Base-by-base conservation (phyloP, 164 flowering plant genomes). In the Umbilicus rupestris region DNA sequence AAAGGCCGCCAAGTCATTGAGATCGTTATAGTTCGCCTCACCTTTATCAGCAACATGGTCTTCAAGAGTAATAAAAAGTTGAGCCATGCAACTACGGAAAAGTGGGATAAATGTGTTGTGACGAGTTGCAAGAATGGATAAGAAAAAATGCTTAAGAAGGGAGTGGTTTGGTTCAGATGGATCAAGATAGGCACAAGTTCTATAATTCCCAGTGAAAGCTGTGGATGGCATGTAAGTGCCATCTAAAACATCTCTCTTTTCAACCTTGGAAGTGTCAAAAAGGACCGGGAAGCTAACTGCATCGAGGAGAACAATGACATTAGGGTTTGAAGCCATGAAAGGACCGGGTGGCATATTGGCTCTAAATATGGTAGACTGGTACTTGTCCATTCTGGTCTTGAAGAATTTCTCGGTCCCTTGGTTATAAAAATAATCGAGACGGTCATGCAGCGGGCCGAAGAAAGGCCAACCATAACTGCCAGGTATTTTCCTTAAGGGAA, bases 311-410 rank as follows among this genome's bases (percentile, higher is more conserved):
- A 66, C 78, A 28, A 80, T 37, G 63, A 77, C 86, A 2, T 44
- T 33, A 0, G 86, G 64, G 72, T 77, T 41, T 3, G 55, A n/a
- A 14, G 82, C 30, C 17, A 82, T 69, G 71, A 77, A 73, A 0
- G 81, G 81, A 4, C 86, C 83, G 0, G 82, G 83, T 9, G 81
- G 80, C 77, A 80, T 73, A 75, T 80, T 80, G 65, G 83, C 28
- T 16, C 77, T 49, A 72, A 78, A 76, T 41, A 82, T 75, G 0
- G 85, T 82, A 42, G 83, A 78, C 2, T 69, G 20, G 70, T 80
- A 68, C 16, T 75, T 76, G 0, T 55, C 20, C 30, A 73, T 63
- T 8, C 79, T 68, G 31, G 62, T 47, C 12, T 17, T 12, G 69
- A 80, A 80, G 80, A 75, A 82, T 9, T 63, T 33, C 11, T 75